Conservation (phyloP, 371 early-diverging fungal species). For the Batkoa obscura region DNA sequence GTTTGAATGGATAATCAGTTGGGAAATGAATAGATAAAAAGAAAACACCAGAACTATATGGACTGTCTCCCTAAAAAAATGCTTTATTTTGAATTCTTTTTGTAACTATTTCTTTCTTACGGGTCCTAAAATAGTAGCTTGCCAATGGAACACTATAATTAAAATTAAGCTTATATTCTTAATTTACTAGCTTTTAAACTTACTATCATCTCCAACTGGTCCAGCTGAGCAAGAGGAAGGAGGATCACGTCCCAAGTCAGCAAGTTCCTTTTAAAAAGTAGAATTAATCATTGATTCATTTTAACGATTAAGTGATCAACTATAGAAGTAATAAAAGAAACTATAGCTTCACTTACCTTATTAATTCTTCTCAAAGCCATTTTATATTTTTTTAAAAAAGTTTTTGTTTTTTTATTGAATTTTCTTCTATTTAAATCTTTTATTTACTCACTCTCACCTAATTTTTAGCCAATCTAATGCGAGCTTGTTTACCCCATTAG, state of each 20-base stretch:
- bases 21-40: slow-evolving; percentile 95
- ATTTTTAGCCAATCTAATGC: no score
- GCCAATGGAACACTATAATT: slow-evolving; percentile 69
- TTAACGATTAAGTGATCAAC: not conserved
- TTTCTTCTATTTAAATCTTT: no score
- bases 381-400: no score
- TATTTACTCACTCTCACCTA: no score
- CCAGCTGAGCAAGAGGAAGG: slow-evolving; percentile 45
- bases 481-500: no score
- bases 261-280: slow-evolving; percentile 54
- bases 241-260: slow-evolving; percentile 85
- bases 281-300: not conserved
- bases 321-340: not conserved
- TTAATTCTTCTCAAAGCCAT: slow-evolving; percentile 89
- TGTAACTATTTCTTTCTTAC: slow-evolving; percentile 18
- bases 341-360: slow-evolving; percentile 37
- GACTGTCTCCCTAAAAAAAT: slow-evolving; percentile 30
- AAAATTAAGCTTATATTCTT: not conserved
- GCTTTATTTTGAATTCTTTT: not conserved
- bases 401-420: no score
- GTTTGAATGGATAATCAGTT: slow-evolving; percentile 81
- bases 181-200: not conserved
- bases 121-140: slow-evolving; percentile 87
- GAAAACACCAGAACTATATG: slow-evolving; percentile 81
- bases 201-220: slow-evolving; percentile 76